phyloP scores from a whole-genome alignment of 805 yeast species.

The Metschnikowia santaceciliae region DNA sequence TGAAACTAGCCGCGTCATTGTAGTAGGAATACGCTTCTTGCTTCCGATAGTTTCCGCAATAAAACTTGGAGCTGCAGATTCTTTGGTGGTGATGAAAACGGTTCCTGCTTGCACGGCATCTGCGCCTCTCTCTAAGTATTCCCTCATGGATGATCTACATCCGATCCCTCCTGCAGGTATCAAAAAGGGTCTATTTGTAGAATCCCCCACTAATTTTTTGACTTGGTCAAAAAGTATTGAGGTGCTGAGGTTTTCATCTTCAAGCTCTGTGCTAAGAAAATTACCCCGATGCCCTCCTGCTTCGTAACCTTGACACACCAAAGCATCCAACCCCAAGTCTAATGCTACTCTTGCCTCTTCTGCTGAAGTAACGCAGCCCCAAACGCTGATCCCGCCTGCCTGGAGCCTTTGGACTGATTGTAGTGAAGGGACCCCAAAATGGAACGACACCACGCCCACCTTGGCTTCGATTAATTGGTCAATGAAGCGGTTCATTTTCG shows the following conservation, averaged over 20 bases:
- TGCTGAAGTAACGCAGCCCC: conserved; percentile 46
- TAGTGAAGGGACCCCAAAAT: conserved; percentile 45
- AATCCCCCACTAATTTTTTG: conserved; percentile 1
- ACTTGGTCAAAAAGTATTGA: conserved; percentile 24
- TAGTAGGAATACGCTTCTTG: conserved; percentile 17
- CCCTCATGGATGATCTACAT: conserved; percentile 26
- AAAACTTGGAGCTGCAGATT: conserved; percentile 21
- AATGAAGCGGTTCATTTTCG: conserved; percentile 16
- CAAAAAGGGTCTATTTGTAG: conserved; percentile 23
- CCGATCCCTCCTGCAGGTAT: conserved; percentile 56
- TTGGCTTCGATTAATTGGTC: conserved; percentile 14
- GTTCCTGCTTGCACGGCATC: conserved; percentile 58
- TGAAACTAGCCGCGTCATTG: conserved; percentile 33
- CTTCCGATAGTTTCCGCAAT: conserved; percentile 13
- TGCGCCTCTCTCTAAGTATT: conserved; percentile 40
- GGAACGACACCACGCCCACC: conserved; percentile 51
- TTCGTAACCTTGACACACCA: conserved; percentile 54
- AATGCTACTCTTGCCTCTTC: conserved; percentile 36
- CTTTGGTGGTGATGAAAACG: conserved; percentile 39
- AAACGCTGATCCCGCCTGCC: conserved; percentile 34
- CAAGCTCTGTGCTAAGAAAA: conserved; percentile 24
- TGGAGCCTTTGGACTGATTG: conserved; percentile 32
- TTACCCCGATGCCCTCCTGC: conserved; percentile 67
- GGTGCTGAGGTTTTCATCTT: conserved; percentile 37
- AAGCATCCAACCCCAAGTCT: conserved; percentile 41